A percentile compares a stretch with the other conserved stretches of the same genome.
Conservation (phyloP, 2,329 filamentous ascomycete species). For the Ilyonectria destructans region DNA sequence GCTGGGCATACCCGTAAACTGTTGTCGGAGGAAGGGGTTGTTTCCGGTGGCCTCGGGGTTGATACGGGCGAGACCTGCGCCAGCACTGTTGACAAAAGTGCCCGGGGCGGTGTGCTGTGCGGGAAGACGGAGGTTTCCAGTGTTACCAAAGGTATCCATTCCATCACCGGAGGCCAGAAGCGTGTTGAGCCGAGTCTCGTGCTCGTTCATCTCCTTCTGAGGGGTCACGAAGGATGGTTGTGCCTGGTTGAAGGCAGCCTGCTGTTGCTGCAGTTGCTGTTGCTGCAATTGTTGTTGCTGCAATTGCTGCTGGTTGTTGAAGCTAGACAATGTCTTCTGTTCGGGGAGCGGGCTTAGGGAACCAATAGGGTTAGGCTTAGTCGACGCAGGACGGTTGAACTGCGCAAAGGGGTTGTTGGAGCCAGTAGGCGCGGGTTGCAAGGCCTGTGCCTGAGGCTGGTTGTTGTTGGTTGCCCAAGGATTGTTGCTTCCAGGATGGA, state of each 20-base stretch:
- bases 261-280: slow-evolving; percentile 62
- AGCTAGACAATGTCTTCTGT: slow-evolving; percentile 81
- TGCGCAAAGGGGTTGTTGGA: slow-evolving; percentile 98
- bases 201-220: slow-evolving; percentile 73
- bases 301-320: slow-evolving; percentile 68
- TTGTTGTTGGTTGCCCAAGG: slow-evolving; percentile 84
- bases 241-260: slow-evolving; percentile 51
- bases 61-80: slow-evolving; percentile 81
- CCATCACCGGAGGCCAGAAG: slow-evolving; percentile 91
- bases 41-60: slow-evolving; percentile 82
- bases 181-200: slow-evolving; percentile 85
- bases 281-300: slow-evolving; percentile 54
- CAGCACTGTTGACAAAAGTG: slow-evolving; percentile 96
- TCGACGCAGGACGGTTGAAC: slow-evolving; percentile 73
- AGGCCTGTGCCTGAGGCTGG: slow-evolving; percentile 70
- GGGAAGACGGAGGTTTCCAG: slow-evolving; percentile 95
- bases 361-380: slow-evolving; percentile 71
- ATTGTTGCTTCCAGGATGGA: slow-evolving; percentile 91
- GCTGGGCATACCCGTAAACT: slow-evolving; percentile 84
- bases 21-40: slow-evolving; percentile 91
- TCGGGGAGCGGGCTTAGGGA: slow-evolving; percentile 85
- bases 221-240: slow-evolving; percentile 55
- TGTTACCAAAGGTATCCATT: slow-evolving; percentile 97
- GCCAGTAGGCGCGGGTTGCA: slow-evolving; percentile 90
- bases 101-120: slow-evolving; percentile 97